Evolutionary conservation across 768 basidiomycete genomes (phyloP), one percentile per base, ranked within the genome.

Genomic region (Suillus paluster): DNA sequence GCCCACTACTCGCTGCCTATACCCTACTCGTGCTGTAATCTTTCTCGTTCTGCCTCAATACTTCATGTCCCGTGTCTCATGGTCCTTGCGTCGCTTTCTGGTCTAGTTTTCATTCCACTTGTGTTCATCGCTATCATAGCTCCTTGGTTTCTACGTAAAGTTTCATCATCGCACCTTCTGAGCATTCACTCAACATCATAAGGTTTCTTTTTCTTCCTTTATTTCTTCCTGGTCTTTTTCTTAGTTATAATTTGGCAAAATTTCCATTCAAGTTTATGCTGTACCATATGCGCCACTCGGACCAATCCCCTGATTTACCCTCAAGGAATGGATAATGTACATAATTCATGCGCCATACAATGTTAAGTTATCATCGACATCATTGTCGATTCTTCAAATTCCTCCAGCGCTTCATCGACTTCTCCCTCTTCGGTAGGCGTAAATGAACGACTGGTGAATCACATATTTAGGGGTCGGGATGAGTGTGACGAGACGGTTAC

Each of bases 21-120:
- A 75, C 75, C 75, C 72, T 75, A 75, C 42, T 63, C 52, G 64
- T 53, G 21, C 64, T 64, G 65, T 45, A 76, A 71, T 75, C 67
- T 25, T 23, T 15, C 57, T 53, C 50, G 56, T 52, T 14, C 64
- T 41, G 15, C 19, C 19, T 10, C 27, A 49, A 49, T 25, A 27
- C 21, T 36, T 59, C 15, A 8, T 38, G 23, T 3, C 36, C 14
- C 10, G 25, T 55, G 54, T 55, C 11, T 39, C 54, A 19, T 58
- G 38, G 23, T 30, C 15, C 56, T 25, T 59, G 5, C 52, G 44
- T 58, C 60, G 33, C 23, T 61, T 15, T 61, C 36, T 59, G 54
- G 54, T 54, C 23, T 38, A 38, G 52, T 55, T 19, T 54, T 30
- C 58, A 39, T 55, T 39, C 34, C 5, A 57, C 25, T 25, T 59